Evolutionary conservation across 163 green algal species (phyloP).

Genomic region (Scenedesmus sp.): DNA sequence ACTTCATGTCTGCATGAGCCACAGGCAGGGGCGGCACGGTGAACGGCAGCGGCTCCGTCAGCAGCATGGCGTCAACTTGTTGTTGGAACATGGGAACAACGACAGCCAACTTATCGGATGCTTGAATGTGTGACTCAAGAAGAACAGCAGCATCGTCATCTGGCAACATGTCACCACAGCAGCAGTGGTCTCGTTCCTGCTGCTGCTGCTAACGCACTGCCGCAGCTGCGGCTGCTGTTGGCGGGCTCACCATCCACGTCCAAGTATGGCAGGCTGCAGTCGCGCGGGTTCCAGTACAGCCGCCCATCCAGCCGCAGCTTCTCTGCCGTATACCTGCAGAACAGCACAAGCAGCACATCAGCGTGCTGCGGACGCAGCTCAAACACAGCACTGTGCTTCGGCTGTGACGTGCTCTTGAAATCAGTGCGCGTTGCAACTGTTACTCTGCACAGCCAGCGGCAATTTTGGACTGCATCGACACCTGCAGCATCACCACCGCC

Average conservation of each 20-base stretch:
- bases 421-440: background rate
- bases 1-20: slow-evolving; percentile 19
- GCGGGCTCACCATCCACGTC: slow-evolving; percentile 15
- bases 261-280: slow-evolving; percentile 16
- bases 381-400: background rate
- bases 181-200: background rate
- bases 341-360: background rate
- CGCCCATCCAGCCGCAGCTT: slow-evolving; percentile 38
- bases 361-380: background rate
- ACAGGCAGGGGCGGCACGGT: too few relatives aligned
- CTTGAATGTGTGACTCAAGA: too few relatives aligned
- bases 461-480: background rate
- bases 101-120: too few relatives aligned
- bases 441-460: background rate
- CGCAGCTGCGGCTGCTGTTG: background rate
- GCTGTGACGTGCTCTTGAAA: background rate
- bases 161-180: too few relatives aligned
- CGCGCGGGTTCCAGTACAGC: slow-evolving; percentile 14
- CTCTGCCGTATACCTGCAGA: slow-evolving; percentile 51
- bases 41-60: too few relatives aligned
- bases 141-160: too few relatives aligned
- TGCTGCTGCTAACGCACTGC: background rate
- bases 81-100: too few relatives aligned
- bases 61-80: too few relatives aligned
- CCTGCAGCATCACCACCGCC: too few relatives aligned